A percentile compares a stretch with the other conserved stretches of the same genome.
Evolutionary conservation across 805 yeast genomes (phyloP).

Genomic region (Pichia scutulata): DNA sequence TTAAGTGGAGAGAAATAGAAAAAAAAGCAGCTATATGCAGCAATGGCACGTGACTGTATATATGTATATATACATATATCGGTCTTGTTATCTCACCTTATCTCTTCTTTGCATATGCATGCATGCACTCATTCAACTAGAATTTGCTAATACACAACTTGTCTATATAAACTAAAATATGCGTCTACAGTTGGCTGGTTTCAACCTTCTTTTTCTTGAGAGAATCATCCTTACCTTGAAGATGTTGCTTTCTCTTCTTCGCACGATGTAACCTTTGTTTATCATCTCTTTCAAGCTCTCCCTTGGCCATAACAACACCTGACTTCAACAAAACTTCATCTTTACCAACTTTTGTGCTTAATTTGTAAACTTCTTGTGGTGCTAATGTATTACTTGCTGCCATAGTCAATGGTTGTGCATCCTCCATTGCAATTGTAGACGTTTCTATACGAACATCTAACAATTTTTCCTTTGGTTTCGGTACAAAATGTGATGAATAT

Average conservation of each 20-base stretch:
- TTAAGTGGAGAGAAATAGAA: no score
- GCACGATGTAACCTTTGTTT: constrained; percentile 83
- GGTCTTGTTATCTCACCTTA: no score
- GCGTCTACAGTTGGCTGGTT: constrained; percentile 10
- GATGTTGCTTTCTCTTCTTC: constrained; percentile 60
- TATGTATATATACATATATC: no score
- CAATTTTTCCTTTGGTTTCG: constrained; percentile 76
- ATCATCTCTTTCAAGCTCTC: constrained; percentile 77
- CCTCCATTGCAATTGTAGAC: constrained; percentile 86
- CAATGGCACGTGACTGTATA: background rate
- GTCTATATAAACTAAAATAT: no score
- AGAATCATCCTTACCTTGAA: constrained; percentile 23
- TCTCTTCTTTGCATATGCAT: no score
- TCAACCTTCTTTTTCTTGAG: constrained; percentile 24
- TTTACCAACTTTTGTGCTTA: constrained; percentile 33
- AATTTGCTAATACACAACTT: no score
- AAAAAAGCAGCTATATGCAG: no score
- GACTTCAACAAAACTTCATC: constrained; percentile 65
- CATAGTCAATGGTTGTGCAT: constrained; percentile 86
- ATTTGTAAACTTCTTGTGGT: constrained; percentile 84
- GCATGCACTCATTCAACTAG: no score
- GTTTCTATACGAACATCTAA: constrained; percentile 77
- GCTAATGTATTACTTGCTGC: constrained; percentile 72
- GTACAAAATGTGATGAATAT: constrained; percentile 91
- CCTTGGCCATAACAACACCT: constrained; percentile 74